A percentile compares a stretch with the other conserved stretches of the same genome.
These are phyloP conservation scores for Gaeumannomyces tritici DNA, from an alignment of 2,329 filamentous ascomycete species.

Conservation along the genomic window DNA sequence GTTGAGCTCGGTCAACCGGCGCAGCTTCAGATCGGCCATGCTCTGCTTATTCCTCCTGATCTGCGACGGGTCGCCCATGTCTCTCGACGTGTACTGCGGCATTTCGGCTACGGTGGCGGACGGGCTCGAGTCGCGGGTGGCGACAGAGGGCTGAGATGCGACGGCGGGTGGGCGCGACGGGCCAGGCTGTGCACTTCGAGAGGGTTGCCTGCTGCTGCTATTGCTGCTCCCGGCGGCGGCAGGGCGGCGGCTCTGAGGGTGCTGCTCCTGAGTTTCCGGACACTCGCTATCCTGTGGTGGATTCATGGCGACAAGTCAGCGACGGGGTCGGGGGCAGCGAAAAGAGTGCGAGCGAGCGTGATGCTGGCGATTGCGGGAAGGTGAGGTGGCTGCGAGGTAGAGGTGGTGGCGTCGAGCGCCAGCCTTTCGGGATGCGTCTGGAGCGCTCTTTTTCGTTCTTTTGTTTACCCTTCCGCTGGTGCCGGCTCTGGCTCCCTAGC, in stretches of 20 bases:
- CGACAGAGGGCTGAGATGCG: neutral
- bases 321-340: neutral
- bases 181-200: neutral
- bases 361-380: neutral
- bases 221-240: neutral
- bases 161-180: neutral
- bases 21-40: conserved; percentile 96
- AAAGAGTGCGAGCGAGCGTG: neutral
- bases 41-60: conserved; percentile 94
- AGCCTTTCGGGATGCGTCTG: neutral
- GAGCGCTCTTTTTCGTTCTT: neutral
- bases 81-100: conserved; percentile 58
- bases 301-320: conserved; percentile 3
- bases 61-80: conserved; percentile 58
- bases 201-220: neutral
- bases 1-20: conserved; percentile 93
- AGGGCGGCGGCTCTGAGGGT: neutral
- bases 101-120: conserved; percentile 29
- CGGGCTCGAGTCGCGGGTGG: neutral
- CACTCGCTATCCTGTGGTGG: conserved; percentile 1
- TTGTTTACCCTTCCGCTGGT: neutral
- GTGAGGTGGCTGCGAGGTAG: neutral
- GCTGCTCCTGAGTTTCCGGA: neutral
- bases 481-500: neutral
- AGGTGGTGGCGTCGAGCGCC: neutral